Evolutionary conservation across 2,329 filamentous ascomycete species (phyloP).

Genomic region (Nemania sp.): DNA sequence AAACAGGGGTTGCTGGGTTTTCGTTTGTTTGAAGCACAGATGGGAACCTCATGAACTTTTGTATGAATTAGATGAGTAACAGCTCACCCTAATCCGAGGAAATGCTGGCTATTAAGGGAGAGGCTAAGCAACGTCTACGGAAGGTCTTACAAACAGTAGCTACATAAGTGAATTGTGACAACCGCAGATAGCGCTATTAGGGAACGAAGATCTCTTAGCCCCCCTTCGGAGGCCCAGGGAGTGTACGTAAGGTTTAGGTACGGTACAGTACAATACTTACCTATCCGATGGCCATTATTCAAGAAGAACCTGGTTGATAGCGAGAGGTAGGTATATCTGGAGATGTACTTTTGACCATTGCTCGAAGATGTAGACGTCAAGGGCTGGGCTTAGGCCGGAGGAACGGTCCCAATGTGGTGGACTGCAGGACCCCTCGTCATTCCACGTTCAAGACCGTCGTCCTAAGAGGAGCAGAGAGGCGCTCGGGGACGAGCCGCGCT

Average conservation of each 20-base stretch:
- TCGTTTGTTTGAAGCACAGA: slow-evolving; percentile 3
- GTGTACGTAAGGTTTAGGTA: slow-evolving; percentile 18
- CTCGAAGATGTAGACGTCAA: slow-evolving; percentile 28
- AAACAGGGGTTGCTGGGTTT: not conserved
- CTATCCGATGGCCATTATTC: slow-evolving; percentile 7
- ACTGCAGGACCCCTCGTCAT: slow-evolving; percentile 17
- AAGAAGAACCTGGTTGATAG: slow-evolving; percentile 15
- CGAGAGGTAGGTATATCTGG: slow-evolving; percentile 7
- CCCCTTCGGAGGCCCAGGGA: slow-evolving; percentile 18
- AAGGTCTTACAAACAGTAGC: not conserved
- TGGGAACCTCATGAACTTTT: slow-evolving; percentile 2
- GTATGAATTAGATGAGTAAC: no score
- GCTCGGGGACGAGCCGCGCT: slow-evolving; percentile 21
- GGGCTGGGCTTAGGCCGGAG: slow-evolving; percentile 23
- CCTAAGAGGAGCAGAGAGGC: slow-evolving; percentile 12
- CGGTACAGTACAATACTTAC: no score
- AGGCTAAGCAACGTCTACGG: slow-evolving; percentile 7
- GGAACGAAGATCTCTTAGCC: slow-evolving; percentile 16
- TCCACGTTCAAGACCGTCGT: slow-evolving; percentile 19
- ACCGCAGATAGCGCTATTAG: slow-evolving; percentile 18
- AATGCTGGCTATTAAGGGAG: slow-evolving; percentile 16
- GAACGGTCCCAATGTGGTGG: slow-evolving; percentile 20
- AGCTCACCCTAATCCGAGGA: slow-evolving; percentile 6
- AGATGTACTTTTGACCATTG: slow-evolving; percentile 13
- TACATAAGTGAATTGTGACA: slow-evolving; percentile 8